Evolutionary conservation across 1,284 basidiomycete genomes (phyloP), one percentile per base, ranked within the genome.

Genomic region (Marasmius oreades): DNA sequence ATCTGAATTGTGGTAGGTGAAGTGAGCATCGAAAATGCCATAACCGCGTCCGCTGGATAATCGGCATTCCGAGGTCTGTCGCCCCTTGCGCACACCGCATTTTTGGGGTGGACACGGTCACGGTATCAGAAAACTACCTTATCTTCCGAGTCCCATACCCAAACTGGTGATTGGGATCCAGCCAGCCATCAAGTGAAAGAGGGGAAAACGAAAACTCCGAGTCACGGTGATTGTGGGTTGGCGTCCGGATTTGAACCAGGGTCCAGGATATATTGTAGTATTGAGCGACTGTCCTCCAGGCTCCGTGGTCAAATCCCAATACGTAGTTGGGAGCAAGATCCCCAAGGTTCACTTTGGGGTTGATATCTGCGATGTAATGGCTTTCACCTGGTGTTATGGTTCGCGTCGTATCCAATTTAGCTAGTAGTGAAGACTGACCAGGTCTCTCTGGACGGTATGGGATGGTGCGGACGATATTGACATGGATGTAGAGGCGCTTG

Each of bases 71-170:
- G 63, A 5, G 67, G 68, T 3, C 53, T 48, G 44, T 63, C 59
- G 11, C 69, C 69, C 14, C 61, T 61, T 51, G 57, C 62, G 58
- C 69, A 71, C 0, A 56, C 59, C 3, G 67, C 61, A 37, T 44
- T 57, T 51, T 70, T 71, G 20, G 69, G 69, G 51, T 67, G 64
- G 24, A 62, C 61, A 22, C n/a, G n/a, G n/a, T n/a, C n/a, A n/a
- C 70, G 65, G 60, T 71, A 72, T 70, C 70, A 72, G 61, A 68
- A 71, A 4, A 72, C 65, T 5, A 72, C 64, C 48, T 64, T 57
- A 47, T 72, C 69, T 20, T 63, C 57, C 69, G n/a, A n/a, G n/a
- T 63, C 57, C 69, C 69, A 53, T 23, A 8, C 16, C 26, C 6
- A 55, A 2, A 5, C 11, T 31, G 10, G 28, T 31, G 28, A 46